Percentiles rank a stretch among this genome's conserved stretches.
Evolutionary conservation across 805 yeast species (phyloP).

Genomic region (Nakazawaea peltata): DNA sequence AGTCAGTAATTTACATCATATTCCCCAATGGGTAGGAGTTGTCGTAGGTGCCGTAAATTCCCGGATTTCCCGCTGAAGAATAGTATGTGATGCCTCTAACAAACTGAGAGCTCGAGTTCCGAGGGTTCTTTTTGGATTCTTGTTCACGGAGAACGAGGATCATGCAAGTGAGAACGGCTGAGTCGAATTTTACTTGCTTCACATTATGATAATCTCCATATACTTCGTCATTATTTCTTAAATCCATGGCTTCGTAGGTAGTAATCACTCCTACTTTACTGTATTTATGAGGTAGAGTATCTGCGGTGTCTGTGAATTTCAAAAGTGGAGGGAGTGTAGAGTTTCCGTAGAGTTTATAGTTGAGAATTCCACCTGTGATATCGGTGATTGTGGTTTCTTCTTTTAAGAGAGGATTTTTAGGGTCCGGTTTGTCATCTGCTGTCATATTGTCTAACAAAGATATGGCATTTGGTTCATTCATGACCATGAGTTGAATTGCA

Average conservation of each 20-base stretch:
- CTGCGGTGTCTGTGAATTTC: slow-evolving; percentile 9
- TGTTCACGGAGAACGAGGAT: slow-evolving; percentile 12
- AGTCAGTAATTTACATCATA: background rate
- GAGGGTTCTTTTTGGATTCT: slow-evolving; percentile 11
- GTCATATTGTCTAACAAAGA: slow-evolving; percentile 12
- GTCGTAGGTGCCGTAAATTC: slow-evolving; percentile 5
- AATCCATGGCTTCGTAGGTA: slow-evolving; percentile 9
- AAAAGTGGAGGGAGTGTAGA: slow-evolving; percentile 12
- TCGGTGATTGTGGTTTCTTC: slow-evolving; percentile 10
- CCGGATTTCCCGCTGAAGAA: background rate
- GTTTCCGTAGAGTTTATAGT: slow-evolving; percentile 9
- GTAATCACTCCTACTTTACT: slow-evolving; percentile 6
- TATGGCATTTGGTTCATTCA: slow-evolving; percentile 8
- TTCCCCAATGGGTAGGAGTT: slow-evolving; percentile 4
- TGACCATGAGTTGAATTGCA: slow-evolving; percentile 10
- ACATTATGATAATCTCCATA: slow-evolving; percentile 10
- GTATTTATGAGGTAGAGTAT: slow-evolving; percentile 9
- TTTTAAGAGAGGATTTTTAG: slow-evolving; percentile 10
- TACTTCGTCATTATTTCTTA: slow-evolving; percentile 4
- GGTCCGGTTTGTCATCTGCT: slow-evolving; percentile 9
- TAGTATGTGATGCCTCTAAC: slow-evolving; percentile 2
- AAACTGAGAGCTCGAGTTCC: slow-evolving; percentile 2
- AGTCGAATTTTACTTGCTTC: slow-evolving; percentile 10
- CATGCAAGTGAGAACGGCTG: slow-evolving; percentile 11
- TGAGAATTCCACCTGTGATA: slow-evolving; percentile 8